These are phyloP conservation scores for Trichoderma atroviride DNA, from an alignment of 2,329 filamentous ascomycete species.

Conservation along the genomic window DNA sequence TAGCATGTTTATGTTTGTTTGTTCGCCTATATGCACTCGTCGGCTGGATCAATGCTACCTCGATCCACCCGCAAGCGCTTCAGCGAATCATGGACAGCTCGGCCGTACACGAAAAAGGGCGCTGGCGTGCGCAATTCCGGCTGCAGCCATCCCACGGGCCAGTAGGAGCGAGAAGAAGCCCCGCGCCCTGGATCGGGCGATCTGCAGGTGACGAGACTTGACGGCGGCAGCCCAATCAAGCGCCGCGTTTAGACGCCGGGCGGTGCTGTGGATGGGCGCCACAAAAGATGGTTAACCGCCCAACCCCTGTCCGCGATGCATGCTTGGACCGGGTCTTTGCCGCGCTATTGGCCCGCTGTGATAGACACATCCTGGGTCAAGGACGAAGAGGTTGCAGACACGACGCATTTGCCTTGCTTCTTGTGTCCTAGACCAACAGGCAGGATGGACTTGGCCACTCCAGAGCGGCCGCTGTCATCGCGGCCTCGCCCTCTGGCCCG, in stretches of 20 bases:
- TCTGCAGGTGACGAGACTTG: conserved; percentile 26
- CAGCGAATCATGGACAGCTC: conserved; percentile 17
- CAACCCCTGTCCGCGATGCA: conserved; percentile 21
- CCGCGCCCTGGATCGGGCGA: conserved; percentile 7
- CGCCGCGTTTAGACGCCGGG: conserved; percentile 32
- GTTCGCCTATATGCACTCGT: conserved; percentile 22
- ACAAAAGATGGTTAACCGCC: conserved; percentile 25
- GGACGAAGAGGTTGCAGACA: conserved; percentile 7
- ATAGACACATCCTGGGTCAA: conserved; percentile 4
- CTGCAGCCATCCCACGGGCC: conserved; percentile 11
- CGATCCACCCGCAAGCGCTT: conserved; percentile 21
- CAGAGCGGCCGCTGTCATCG: background rate
- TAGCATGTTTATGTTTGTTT: conserved; percentile 23
- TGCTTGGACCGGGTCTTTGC: conserved; percentile 13
- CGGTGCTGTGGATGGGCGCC: conserved; percentile 24
- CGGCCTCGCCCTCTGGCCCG: conserved; percentile 6
- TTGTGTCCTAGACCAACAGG: conserved; percentile 7
- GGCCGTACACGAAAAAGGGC: conserved; percentile 12
- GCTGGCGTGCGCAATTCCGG: conserved; percentile 17
- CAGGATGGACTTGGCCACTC: background rate
- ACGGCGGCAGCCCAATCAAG: conserved; percentile 31
- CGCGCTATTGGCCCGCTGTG: conserved; percentile 23
- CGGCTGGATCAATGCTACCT: conserved; percentile 9
- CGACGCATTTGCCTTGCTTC: conserved; percentile 8
- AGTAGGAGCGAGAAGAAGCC: conserved; percentile 20